phyloP scores from a whole-genome alignment of 805 yeast genomes.

The Kazachstania psychrophila region DNA sequence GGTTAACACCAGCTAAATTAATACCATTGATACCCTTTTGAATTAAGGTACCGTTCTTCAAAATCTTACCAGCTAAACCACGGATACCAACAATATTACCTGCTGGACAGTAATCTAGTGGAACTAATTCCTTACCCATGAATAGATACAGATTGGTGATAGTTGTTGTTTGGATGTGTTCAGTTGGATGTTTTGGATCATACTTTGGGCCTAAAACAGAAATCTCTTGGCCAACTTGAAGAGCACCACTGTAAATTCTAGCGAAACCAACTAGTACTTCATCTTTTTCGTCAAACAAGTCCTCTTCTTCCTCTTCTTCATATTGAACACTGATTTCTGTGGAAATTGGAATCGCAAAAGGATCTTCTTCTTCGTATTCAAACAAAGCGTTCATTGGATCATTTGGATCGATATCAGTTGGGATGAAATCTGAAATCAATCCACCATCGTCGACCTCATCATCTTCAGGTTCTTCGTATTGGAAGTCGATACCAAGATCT shows the following conservation, averaged over 20 bases:
- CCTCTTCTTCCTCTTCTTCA: conserved; percentile 40
- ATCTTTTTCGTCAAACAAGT: conserved; percentile 36
- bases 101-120: conserved; percentile 75
- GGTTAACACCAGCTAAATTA: conserved; percentile 67
- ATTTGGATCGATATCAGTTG: conserved; percentile 30
- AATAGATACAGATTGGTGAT: conserved; percentile 66
- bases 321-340: conserved; percentile 27
- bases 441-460: conserved; percentile 14
- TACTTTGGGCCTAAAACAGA: conserved; percentile 81
- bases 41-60: conserved; percentile 80
- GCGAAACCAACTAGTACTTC: conserved; percentile 84
- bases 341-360: conserved; percentile 31
- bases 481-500: conserved; percentile 22
- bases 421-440: conserved; percentile 19
- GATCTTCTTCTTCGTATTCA: conserved; percentile 48
- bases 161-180: conserved; percentile 46
- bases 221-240: conserved; percentile 64
- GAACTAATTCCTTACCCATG: conserved; percentile 86
- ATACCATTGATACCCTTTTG: conserved; percentile 50
- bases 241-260: conserved; percentile 78
- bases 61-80: conserved; percentile 71
- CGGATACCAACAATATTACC: conserved; percentile 94
- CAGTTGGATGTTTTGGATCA: conserved; percentile 53
- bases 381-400: conserved; percentile 32
- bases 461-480: conserved; percentile 13